These are phyloP conservation scores for Lasiosphaeris hirsuta DNA, from an alignment of 495 filamentous ascomycete genomes.

Conservation along the genomic window DNA sequence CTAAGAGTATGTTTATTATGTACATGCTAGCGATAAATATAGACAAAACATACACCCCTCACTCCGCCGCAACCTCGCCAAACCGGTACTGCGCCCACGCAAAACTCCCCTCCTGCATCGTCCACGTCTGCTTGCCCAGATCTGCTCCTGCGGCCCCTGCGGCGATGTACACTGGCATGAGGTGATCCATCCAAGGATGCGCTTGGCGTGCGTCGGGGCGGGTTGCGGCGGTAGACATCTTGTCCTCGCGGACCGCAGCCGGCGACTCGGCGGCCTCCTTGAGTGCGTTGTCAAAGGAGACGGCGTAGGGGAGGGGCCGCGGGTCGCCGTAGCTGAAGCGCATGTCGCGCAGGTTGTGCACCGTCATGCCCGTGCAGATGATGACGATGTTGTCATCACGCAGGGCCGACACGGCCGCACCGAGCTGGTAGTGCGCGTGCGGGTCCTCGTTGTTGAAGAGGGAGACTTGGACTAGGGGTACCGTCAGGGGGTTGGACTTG, in stretches of 20 bases:
- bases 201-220: conserved; percentile 68
- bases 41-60: neutral
- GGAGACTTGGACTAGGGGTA: conserved; percentile 79
- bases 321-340: conserved; percentile 44
- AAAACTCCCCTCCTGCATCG: conserved; percentile 61
- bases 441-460: conserved; percentile 68
- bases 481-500: conserved; percentile 67
- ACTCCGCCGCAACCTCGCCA: conserved; percentile 51
- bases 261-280: conserved; percentile 62
- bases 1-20: too few relatives aligned
- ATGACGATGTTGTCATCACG: conserved; percentile 72
- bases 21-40: too few relatives aligned
- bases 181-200: conserved; percentile 75
- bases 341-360: conserved; percentile 76
- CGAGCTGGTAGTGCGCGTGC: conserved; percentile 66
- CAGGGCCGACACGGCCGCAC: conserved; percentile 62
- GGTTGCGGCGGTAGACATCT: conserved; percentile 57
- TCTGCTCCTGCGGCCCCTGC: conserved; percentile 68
- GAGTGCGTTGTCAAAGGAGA: conserved; percentile 72
- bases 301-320: conserved; percentile 59
- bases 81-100: conserved; percentile 77
- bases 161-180: conserved; percentile 73
- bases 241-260: conserved; percentile 54
- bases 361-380: conserved; percentile 80
- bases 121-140: conserved; percentile 60